A percentile compares a stretch with the other conserved stretches of the same genome.
These are phyloP conservation scores for Phytophthora hybrid DNA, from an alignment of 352 stramenopile species.

Conservation along the genomic window DNA sequence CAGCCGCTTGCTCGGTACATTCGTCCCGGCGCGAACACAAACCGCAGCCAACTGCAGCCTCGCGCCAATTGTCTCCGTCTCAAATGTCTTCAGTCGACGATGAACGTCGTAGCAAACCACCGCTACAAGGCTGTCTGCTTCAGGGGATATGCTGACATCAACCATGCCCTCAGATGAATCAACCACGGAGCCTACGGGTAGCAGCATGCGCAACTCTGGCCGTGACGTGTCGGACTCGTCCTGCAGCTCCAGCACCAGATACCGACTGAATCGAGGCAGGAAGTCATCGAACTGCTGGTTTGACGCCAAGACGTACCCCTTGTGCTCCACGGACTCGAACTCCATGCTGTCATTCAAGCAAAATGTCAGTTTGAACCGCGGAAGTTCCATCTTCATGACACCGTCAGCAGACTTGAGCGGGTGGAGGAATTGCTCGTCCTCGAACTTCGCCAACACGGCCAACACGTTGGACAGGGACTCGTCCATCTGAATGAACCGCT, in stretches of 20 bases:
- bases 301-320: slow-evolving; percentile 46
- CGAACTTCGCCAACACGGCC: slow-evolving; percentile 52
- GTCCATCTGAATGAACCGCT: slow-evolving; percentile 34
- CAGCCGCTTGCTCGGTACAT: slow-evolving; percentile 40
- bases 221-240: slow-evolving; percentile 26
- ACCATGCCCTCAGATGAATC: slow-evolving; percentile 19
- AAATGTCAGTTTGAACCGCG: slow-evolving; percentile 55
- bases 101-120: slow-evolving; percentile 45
- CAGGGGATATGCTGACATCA: slow-evolving; percentile 26
- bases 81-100: slow-evolving; percentile 39
- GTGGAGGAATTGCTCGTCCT: slow-evolving; percentile 46
- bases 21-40: slow-evolving; percentile 36
- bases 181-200: slow-evolving; percentile 44
- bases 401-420: slow-evolving; percentile 21
- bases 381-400: slow-evolving; percentile 49
- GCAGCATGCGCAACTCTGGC: slow-evolving; percentile 36
- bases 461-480: slow-evolving; percentile 10
- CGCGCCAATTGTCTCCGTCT: slow-evolving; percentile 45
- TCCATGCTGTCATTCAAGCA: slow-evolving; percentile 23
- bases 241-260: slow-evolving; percentile 42
- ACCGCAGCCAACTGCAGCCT: slow-evolving; percentile 53
- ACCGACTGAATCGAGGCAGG: slow-evolving; percentile 47
- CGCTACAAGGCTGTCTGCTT: slow-evolving; percentile 24
- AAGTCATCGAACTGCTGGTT: slow-evolving; percentile 53
- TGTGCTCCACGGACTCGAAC: slow-evolving; percentile 46